Evolutionary conservation across 73 alveolate species (phyloP).

Genomic region (Paramecium primaurelia): DNA sequence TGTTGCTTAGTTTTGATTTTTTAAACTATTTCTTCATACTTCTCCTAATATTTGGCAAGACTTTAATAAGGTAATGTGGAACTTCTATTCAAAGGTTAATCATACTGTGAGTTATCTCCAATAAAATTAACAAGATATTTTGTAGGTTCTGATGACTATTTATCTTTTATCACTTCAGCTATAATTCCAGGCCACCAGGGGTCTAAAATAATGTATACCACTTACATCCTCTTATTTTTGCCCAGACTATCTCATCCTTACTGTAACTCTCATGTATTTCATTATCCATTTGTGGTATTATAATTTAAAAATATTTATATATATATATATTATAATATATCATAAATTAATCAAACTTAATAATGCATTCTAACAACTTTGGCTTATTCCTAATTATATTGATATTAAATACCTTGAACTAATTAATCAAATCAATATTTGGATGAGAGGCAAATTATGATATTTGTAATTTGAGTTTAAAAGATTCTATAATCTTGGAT

Average conservation of each 20-base stretch:
- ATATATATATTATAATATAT: not conserved
- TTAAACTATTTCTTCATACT: not conserved
- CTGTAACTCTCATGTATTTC: not conserved
- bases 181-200: slow-evolving; percentile 55
- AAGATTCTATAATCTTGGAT: not conserved
- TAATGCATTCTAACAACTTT: not conserved
- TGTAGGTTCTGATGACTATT: not conserved
- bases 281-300: not conserved
- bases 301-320: not conserved
- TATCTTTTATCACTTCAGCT: slow-evolving; percentile 7
- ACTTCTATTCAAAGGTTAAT: not conserved
- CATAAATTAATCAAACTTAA: not conserved
- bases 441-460: not conserved
- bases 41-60: slow-evolving; percentile 36
- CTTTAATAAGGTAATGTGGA: not conserved
- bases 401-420: not conserved
- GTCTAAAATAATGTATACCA: not conserved
- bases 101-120: slow-evolving; percentile 49
- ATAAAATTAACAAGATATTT: slow-evolving; percentile 43
- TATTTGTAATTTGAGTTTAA: not conserved
- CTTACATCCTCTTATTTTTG: slow-evolving; percentile 40
- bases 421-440: not conserved
- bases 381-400: not conserved
- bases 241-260: slow-evolving; percentile 43
- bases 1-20: not conserved